Conservation (phyloP, 805 yeast species). For the Pichia deserticola region DNA sequence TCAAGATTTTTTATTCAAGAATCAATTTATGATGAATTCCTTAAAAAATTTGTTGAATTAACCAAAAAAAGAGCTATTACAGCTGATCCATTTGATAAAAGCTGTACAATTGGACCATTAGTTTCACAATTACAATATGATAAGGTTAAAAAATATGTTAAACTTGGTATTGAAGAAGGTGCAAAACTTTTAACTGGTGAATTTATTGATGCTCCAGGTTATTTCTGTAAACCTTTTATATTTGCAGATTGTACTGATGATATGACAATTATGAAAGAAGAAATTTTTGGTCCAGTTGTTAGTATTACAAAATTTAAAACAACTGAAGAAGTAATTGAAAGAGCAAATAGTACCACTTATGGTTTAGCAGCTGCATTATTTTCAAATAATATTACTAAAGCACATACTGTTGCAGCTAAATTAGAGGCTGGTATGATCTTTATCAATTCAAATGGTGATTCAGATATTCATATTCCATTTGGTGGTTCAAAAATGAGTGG, state of each 20-base stretch:
- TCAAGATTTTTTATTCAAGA: conserved; percentile 40
- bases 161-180: conserved; percentile 61
- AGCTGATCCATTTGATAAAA: conserved; percentile 63
- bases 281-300: conserved; percentile 78
- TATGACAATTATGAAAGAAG: conserved; percentile 61
- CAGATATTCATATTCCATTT: conserved; percentile 52
- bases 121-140: conserved; percentile 59
- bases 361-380: conserved; percentile 80
- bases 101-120: conserved; percentile 66
- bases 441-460: conserved; percentile 53
- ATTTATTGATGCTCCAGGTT: conserved; percentile 51
- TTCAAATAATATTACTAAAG: conserved; percentile 53
- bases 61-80: conserved; percentile 41
- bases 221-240: conserved; percentile 62
- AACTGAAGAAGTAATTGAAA: conserved; percentile 53
- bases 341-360: conserved; percentile 62
- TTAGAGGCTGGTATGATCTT: conserved; percentile 62
- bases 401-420: conserved; percentile 53
- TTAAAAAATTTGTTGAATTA: conserved; percentile 31
- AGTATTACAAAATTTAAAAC: conserved; percentile 59
- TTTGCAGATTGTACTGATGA: conserved; percentile 61
- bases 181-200: conserved; percentile 67
- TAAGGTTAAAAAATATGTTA: conserved; percentile 60
- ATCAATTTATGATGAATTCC: conserved; percentile 34
- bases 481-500: conserved; percentile 68